Conservation (phyloP, 1,284 basidiomycete genomes). For the Sporisorium scitamineum region DNA sequence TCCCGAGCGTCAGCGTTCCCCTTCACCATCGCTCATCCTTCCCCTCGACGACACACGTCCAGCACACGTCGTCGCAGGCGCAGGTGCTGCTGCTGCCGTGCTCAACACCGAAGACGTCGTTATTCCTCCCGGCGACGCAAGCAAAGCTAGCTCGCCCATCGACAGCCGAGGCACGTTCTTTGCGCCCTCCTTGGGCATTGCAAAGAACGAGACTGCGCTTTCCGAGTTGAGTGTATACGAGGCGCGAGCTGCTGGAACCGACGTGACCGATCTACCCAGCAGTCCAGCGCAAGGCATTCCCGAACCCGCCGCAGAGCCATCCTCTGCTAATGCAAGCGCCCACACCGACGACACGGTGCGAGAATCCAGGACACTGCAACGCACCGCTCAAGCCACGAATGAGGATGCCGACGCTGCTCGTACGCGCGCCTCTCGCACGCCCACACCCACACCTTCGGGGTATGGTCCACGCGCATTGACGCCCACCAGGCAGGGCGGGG, state of each 20-base stretch:
- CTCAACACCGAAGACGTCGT: constrained; percentile 58
- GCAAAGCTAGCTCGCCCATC: constrained; percentile 56
- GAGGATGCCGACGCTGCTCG: constrained; percentile 7
- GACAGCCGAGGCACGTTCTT: constrained; percentile 23
- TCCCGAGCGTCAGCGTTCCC: constrained; percentile 26
- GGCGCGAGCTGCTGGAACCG: constrained; percentile 42
- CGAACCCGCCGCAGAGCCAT: background rate
- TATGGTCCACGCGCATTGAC: constrained; percentile 44
- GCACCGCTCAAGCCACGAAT: constrained; percentile 3
- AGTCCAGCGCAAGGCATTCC: constrained; percentile 9
- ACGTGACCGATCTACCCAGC: constrained; percentile 32
- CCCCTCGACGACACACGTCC: constrained; percentile 25
- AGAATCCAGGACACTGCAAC: constrained; percentile 17
- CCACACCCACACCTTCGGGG: constrained; percentile 50
- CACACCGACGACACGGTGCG: constrained; percentile 30
- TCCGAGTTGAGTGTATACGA: constrained; percentile 26
- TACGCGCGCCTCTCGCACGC: constrained; percentile 37
- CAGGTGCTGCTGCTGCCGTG: constrained; percentile 51
- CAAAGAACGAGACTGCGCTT: background rate
- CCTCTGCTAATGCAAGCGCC: constrained; percentile 4
- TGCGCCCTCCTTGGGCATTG: constrained; percentile 4
- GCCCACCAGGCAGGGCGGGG: constrained; percentile 30
- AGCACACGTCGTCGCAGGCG: constrained; percentile 29
- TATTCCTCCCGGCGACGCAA: constrained; percentile 54
- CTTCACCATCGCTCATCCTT: constrained; percentile 42